Percentiles rank a stretch among this genome's conserved stretches.
phyloP scores from a whole-genome alignment of 805 yeast genomes.

The Ogataea henricii region DNA sequence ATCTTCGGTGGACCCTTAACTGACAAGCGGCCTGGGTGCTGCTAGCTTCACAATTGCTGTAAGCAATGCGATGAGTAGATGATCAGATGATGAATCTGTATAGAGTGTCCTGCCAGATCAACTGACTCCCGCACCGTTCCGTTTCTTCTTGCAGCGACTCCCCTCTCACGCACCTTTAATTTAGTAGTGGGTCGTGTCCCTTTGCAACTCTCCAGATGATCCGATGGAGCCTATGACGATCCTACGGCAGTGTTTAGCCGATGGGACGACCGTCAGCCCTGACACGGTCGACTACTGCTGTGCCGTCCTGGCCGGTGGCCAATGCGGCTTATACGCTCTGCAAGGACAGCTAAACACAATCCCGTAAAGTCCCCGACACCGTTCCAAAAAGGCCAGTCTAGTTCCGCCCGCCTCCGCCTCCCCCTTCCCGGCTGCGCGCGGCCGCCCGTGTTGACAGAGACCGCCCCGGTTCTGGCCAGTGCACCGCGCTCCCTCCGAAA shows the following conservation, averaged over 20 bases:
- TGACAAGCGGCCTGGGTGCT: background rate
- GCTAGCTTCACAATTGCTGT: background rate
- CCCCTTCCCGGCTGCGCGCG: too few species aligned
- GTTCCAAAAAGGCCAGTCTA: too few species aligned
- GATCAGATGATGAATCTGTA: too few species aligned
- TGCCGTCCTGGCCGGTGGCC: background rate
- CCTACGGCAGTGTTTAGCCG: background rate
- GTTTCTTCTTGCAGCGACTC: background rate
- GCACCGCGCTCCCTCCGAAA: conserved; percentile 5
- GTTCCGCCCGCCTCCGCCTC: background rate
- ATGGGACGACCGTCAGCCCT: background rate
- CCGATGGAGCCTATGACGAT: background rate
- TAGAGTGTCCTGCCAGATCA: background rate
- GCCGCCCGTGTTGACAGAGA: background rate
- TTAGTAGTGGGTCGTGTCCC: background rate
- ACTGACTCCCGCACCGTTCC: background rate
- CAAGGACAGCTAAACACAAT: too few species aligned
- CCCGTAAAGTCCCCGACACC: too few species aligned
- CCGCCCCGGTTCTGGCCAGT: background rate
- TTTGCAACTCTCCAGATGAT: background rate
- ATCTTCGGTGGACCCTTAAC: background rate
- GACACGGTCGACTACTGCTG: background rate
- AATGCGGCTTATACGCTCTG: too few species aligned
- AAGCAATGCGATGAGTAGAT: too few species aligned
- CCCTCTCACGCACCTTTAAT: background rate